phyloP scores from a whole-genome alignment of 345 rosid genomes.

The Garcia nutans region DNA sequence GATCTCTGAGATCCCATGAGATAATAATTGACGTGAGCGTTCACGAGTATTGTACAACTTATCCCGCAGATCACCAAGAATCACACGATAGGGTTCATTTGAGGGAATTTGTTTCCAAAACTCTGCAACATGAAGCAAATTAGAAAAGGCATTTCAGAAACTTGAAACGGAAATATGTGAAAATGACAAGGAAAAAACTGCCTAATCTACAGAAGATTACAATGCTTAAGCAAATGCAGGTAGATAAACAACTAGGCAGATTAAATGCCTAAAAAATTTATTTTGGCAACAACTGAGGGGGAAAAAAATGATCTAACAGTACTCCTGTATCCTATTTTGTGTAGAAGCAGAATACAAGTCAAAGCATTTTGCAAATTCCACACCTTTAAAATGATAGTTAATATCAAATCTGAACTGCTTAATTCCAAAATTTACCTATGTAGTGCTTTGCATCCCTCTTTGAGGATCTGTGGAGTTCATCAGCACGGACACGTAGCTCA shows the following conservation, averaged over 20 bases:
- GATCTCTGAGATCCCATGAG: slow-evolving; percentile 81
- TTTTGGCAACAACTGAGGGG: neutral
- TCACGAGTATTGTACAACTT: slow-evolving; percentile 89
- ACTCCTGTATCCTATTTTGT: neutral
- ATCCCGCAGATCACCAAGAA: slow-evolving; percentile 92
- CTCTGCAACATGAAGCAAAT: slow-evolving; percentile 40
- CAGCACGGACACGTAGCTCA: slow-evolving; percentile 78
- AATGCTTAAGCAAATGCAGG: neutral
- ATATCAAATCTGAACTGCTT: neutral
- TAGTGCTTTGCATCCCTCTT: slow-evolving; percentile 94
- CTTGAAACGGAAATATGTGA: neutral
- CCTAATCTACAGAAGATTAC: neutral
- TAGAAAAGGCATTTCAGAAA: neutral
- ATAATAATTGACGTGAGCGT: slow-evolving; percentile 76
- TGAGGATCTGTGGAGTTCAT: slow-evolving; percentile 69
- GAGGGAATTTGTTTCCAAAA: slow-evolving; percentile 92
- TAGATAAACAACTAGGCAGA: neutral
- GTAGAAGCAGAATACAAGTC: neutral
- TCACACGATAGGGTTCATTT: slow-evolving; percentile 88
- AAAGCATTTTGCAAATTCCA: neutral
- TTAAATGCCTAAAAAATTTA: neutral
- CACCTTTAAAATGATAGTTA: neutral
- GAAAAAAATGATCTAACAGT: neutral
- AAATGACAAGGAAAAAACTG: neutral
- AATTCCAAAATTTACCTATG: slow-evolving; percentile 50